These are phyloP conservation scores for Cladosporium sp. DNA, from an alignment of 2,329 filamentous ascomycete species.

Conservation along the genomic window DNA sequence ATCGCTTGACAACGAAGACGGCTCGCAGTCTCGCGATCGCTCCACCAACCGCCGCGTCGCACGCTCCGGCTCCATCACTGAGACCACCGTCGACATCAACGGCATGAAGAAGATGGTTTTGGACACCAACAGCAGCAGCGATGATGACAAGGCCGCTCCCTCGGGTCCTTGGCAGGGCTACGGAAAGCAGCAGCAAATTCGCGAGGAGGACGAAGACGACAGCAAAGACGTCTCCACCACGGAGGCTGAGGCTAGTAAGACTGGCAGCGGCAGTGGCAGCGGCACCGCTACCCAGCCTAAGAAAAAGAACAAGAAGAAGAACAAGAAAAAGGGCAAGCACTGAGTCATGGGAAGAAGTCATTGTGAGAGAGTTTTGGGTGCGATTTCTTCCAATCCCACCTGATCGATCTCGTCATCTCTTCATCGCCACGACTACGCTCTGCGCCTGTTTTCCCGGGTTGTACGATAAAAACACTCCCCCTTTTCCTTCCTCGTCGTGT, in stretches of 20 bases:
- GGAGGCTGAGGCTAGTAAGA: slow-evolving; percentile 6
- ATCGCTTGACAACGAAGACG: slow-evolving; percentile 16
- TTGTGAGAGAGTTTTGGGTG: no score
- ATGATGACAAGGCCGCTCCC: slow-evolving; percentile 22
- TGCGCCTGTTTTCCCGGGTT: no score
- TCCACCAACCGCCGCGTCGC: slow-evolving; percentile 42
- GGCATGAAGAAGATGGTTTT: slow-evolving; percentile 73
- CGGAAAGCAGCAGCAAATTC: background rate
- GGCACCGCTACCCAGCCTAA: background rate
- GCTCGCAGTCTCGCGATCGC: slow-evolving; percentile 32
- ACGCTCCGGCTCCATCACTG: slow-evolving; percentile 71
- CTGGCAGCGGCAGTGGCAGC: slow-evolving; percentile 1
- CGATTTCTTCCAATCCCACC: no score
- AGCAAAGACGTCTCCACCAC: background rate
- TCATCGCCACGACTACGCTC: no score
- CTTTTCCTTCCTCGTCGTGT: no score
- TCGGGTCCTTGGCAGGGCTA: slow-evolving; percentile 4
- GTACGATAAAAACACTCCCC: no score
- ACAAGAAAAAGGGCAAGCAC: slow-evolving; percentile 22
- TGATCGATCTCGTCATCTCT: no score
- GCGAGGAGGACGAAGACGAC: slow-evolving; percentile 12
- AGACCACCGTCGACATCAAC: slow-evolving; percentile 69
- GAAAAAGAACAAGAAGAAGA: slow-evolving; percentile 18
- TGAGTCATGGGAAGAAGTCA: background rate
- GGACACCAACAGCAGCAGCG: slow-evolving; percentile 57